Percentiles rank a stretch among this genome's conserved stretches.
Conservation (phyloP, 2,329 filamentous ascomycete genomes). For the Periconia macrospinosa region DNA sequence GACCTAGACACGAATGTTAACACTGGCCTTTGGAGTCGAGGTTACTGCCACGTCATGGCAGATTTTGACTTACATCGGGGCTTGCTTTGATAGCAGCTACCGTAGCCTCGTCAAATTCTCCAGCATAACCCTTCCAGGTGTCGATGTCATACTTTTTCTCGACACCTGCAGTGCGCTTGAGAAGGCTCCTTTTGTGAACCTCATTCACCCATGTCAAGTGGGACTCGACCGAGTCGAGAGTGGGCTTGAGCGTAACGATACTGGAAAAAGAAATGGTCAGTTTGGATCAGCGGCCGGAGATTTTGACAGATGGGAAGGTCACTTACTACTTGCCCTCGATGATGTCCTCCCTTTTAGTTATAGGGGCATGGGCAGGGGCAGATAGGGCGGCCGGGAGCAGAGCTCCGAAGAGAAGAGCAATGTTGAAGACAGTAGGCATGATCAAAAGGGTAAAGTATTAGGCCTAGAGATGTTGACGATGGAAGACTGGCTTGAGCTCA, state of each 20-base stretch:
- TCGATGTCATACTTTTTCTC: constrained; percentile 49
- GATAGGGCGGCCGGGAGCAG: constrained; percentile 10
- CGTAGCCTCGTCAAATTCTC: constrained; percentile 49
- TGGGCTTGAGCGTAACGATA: constrained; percentile 25
- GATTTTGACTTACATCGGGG: constrained; percentile 22
- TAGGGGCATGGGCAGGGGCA: constrained; percentile 7
- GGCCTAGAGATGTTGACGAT: neutral
- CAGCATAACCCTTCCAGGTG: constrained; percentile 48
- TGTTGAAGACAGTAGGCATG: neutral
- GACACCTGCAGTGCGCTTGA: constrained; percentile 40
- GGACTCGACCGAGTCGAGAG: constrained; percentile 27
- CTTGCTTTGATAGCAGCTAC: constrained; percentile 42
- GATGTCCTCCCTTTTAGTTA: constrained; percentile 16
- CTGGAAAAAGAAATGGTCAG: too few relatives aligned
- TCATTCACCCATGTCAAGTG: constrained; percentile 36
- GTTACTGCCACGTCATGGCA: too few relatives aligned
- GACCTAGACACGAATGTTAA: too few relatives aligned
- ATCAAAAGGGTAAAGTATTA: neutral
- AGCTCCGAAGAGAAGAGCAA: constrained; percentile 2
- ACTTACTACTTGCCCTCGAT: constrained; percentile 25
- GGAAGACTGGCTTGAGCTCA: neutral
- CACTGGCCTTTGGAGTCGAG: too few relatives aligned
- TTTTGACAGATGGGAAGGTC: too few relatives aligned
- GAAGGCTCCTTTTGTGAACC: constrained; percentile 43
- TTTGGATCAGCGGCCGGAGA: too few relatives aligned